These are phyloP conservation scores for Bolboschoenoplectus hybrid DNA, from an alignment of 202 grass and related monocot species.

Conservation along the genomic window DNA sequence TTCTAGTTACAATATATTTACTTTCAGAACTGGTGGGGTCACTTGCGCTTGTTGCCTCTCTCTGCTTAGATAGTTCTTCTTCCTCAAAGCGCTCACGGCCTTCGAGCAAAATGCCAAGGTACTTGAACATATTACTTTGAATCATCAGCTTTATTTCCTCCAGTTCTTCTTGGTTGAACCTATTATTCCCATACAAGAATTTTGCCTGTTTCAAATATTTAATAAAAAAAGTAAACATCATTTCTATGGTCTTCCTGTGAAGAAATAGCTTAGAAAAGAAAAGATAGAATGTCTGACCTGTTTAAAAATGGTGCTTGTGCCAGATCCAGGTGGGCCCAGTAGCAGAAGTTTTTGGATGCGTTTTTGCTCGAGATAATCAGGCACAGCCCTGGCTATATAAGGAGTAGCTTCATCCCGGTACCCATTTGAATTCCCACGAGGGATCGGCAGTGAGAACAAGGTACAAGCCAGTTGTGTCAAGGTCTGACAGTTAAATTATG, in stretches of 20 bases:
- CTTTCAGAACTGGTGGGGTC: slow-evolving; percentile 32
- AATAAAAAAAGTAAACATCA: background rate
- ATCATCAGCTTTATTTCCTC: slow-evolving; percentile 95
- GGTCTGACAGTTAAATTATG: slow-evolving; percentile 49
- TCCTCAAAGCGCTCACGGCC: slow-evolving; percentile 94
- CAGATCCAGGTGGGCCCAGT: slow-evolving; percentile 76
- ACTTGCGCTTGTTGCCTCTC: slow-evolving; percentile 43
- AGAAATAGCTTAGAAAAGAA: background rate
- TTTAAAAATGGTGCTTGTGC: slow-evolving; percentile 95
- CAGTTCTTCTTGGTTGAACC: slow-evolving; percentile 75
- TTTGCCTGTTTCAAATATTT: slow-evolving; percentile 63
- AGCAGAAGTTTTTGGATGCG: slow-evolving; percentile 85
- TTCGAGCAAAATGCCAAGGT: slow-evolving; percentile 88
- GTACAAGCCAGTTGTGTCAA: slow-evolving; percentile 69
- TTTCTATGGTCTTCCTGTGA: slow-evolving; percentile 6
- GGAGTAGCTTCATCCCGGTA: slow-evolving; percentile 53
- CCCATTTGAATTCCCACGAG: slow-evolving; percentile 50
- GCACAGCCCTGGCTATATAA: slow-evolving; percentile 66
- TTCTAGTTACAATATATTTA: slow-evolving; percentile 31
- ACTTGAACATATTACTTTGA: slow-evolving; percentile 97
- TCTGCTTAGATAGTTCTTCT: slow-evolving; percentile 63
- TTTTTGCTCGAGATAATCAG: slow-evolving; percentile 83
- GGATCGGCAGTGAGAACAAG: slow-evolving; percentile 81
- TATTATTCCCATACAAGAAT: slow-evolving; percentile 73
- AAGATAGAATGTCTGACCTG: slow-evolving; percentile 54